These are phyloP conservation scores for Apiospora malaysiana DNA, from an alignment of 2,329 filamentous ascomycete genomes.

Conservation along the genomic window DNA sequence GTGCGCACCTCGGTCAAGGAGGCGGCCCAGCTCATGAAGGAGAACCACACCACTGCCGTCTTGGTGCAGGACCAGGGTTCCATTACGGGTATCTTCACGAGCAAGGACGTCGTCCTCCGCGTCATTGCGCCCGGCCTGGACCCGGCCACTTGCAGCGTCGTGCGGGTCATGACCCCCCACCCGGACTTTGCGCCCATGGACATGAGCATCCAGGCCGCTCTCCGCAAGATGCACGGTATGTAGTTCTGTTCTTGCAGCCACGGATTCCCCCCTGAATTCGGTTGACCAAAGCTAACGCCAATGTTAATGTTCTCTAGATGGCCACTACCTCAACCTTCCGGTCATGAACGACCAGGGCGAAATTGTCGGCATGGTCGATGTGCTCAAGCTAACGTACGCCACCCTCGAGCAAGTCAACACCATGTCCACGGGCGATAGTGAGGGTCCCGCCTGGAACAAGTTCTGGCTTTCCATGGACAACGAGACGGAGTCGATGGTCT, in stretches of 20 bases:
- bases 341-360: constrained; percentile 98
- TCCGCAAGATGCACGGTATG: constrained; percentile 98
- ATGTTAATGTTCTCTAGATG: constrained; percentile 64
- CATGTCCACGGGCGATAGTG: constrained; percentile 85
- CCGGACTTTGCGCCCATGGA: constrained; percentile 98
- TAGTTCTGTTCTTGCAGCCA: constrained; percentile 26
- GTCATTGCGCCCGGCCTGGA: constrained; percentile 97
- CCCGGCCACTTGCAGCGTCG: constrained; percentile 93
- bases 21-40: constrained; percentile 94
- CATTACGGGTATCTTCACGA: constrained; percentile 99
- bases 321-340: constrained; percentile 95
- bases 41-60: constrained; percentile 96
- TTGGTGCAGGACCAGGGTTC: constrained; percentile 95
- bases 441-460: constrained; percentile 99
- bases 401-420: constrained; percentile 98
- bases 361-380: constrained; percentile 99
- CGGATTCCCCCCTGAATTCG: too few relatives aligned
- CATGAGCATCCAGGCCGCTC: constrained; percentile 97
- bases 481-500: constrained; percentile 95
- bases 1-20: constrained; percentile 97
- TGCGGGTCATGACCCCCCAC: constrained; percentile 98
- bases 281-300: background rate
- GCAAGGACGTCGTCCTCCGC: constrained; percentile 97
- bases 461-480: constrained; percentile 98
- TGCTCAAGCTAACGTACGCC: constrained; percentile 96